Evolutionary conservation across 2,329 filamentous ascomycete species (phyloP), one percentile per base, ranked within the genome.

Genomic region (Sporothrix mexicana): DNA sequence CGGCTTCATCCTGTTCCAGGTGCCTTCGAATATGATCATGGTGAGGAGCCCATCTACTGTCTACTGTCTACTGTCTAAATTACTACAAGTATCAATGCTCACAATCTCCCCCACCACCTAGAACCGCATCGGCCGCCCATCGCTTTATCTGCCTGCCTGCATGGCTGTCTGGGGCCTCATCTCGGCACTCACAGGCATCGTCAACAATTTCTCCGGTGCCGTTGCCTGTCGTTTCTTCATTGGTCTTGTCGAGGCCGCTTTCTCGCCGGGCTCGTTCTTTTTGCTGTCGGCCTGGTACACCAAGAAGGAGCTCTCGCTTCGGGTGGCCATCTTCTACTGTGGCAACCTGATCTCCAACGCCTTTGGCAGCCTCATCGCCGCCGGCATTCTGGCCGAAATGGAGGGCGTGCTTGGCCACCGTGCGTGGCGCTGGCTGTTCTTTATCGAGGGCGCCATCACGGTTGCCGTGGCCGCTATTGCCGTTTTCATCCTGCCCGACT

Each of bases 401-500:
- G 80, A 86, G 66, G 87, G 87, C 1, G 77, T 86, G 2, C 85
- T 84, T 9, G 84, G 84, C 0, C 78, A 81, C 45, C 75, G 78
- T 5, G 84, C 83, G 0, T 87, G 83, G 83, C 80, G 81, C 25
- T 87, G 81, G 85, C 82, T 86, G 62, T 85, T 85, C 71, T 74
- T 77, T 36, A 81, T 88, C 30, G 86, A 89, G 81, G 90, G 90
- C 13, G 68, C 90, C 8, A 84, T 84, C 0, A 91, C 89, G 0
- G 83, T 91, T 5, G 4, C 90, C 0, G 90, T 47, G 13, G 74
- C 89, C 2, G 76, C 90, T 3, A 79, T 83, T 0, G 87, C 86
- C 1, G 89, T 88, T 79, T 92, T 88, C 85, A 84, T 89, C 78
- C 88, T 93, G 1, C 86, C 91, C 75, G 91, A 93, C 77, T 93